Conservation (phyloP, 805 yeast species). For the Kregervanrija fluxuum region DNA sequence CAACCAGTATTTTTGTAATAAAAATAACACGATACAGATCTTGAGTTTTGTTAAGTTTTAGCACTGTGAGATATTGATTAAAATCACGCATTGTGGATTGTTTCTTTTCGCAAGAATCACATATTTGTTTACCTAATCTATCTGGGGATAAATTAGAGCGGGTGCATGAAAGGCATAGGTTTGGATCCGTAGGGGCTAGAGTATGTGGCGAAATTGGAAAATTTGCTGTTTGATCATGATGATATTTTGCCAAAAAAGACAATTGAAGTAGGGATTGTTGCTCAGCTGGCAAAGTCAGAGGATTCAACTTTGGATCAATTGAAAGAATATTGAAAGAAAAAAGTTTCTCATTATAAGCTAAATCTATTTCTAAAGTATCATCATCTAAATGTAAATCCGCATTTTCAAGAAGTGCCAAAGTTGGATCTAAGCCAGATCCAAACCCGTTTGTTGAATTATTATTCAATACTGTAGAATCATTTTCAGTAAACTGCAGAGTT, state of each 20-base stretch:
- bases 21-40: constrained; percentile 22
- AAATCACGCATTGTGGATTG: constrained; percentile 20
- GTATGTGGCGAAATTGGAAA: constrained; percentile 6
- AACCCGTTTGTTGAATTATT: no score
- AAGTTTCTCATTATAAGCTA: constrained; percentile 14
- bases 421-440: constrained; percentile 7
- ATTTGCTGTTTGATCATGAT: constrained; percentile 14
- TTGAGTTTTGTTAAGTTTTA: constrained; percentile 17
- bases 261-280: constrained; percentile 16
- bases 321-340: constrained; percentile 16
- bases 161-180: constrained; percentile 12
- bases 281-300: constrained; percentile 14
- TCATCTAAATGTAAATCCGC: constrained; percentile 12
- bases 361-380: constrained; percentile 8
- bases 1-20: constrained; percentile 14
- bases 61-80: constrained; percentile 18
- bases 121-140: constrained; percentile 14
- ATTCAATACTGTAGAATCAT: no score
- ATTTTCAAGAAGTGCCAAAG: constrained; percentile 10
- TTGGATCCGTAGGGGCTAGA: constrained; percentile 8
- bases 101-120: constrained; percentile 18
- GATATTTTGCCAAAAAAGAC: constrained; percentile 15
- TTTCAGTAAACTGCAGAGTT: neutral
- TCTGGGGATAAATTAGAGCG: constrained; percentile 4
- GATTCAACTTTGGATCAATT: constrained; percentile 19